phyloP scores from a whole-genome alignment of 2,329 filamentous ascomycete species.

The Boeremia exigua region DNA sequence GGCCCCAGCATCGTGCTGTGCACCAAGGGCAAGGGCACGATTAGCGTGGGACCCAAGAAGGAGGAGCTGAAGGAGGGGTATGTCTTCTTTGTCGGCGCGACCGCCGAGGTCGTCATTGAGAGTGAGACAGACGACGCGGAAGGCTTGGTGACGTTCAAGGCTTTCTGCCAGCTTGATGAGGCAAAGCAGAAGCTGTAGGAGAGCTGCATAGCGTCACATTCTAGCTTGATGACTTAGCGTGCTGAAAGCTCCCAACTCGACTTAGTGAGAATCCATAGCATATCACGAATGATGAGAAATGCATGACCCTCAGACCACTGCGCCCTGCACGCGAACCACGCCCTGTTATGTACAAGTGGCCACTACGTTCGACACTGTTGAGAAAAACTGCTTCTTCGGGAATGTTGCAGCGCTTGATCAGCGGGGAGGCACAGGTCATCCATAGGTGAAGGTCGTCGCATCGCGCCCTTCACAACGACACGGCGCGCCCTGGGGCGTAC shows the following conservation, averaged over 20 bases:
- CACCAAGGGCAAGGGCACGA: constrained; percentile 80
- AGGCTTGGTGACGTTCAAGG: constrained; percentile 87
- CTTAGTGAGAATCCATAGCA: no score
- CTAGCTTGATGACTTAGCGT: background rate
- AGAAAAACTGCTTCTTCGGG: background rate
- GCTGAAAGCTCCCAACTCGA: background rate
- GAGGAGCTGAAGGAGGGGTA: constrained; percentile 66
- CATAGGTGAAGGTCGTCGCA: background rate
- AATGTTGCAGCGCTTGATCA: background rate
- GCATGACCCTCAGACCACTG: background rate
- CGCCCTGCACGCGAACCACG: background rate
- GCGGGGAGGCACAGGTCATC: background rate
- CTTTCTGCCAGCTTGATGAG: constrained; percentile 78
- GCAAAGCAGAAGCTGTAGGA: constrained; percentile 36
- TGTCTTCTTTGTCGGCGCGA: constrained; percentile 76
- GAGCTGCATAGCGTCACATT: background rate
- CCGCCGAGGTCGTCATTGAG: constrained; percentile 81
- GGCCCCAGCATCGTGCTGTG: constrained; percentile 94
- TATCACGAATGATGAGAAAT: background rate
- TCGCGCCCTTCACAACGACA: constrained; percentile 13
- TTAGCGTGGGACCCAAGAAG: constrained; percentile 82
- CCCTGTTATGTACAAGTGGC: constrained; percentile 1
- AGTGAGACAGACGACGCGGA: constrained; percentile 63
- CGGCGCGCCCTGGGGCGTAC: constrained; percentile 5
- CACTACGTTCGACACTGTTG: background rate